phyloP scores from a whole-genome alignment of 2,329 filamentous ascomycete genomes.

The Aspergillus niger region DNA sequence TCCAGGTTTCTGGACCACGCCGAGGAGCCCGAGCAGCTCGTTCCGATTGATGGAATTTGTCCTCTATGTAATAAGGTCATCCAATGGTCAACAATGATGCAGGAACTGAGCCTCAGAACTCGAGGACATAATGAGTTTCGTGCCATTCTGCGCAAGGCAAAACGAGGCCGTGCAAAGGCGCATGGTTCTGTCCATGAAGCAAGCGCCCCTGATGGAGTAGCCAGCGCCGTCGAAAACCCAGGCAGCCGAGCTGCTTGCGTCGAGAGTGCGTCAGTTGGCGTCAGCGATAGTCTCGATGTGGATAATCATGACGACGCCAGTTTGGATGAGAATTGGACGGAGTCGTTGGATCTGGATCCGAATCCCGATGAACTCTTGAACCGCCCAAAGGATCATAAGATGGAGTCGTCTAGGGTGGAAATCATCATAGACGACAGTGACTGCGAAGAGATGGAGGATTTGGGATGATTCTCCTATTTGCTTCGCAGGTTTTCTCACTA shows the following conservation, averaged over 20 bases:
- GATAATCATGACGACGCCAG: conserved; percentile 26
- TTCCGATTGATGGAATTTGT: conserved; percentile 71
- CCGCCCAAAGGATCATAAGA: conserved; percentile 12
- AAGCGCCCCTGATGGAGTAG: not conserved
- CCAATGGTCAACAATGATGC: conserved; percentile 77
- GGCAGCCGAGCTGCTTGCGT: not conserved
- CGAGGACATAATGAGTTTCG: conserved; percentile 71
- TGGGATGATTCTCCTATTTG: conserved; percentile 35
- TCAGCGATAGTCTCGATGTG: conserved; percentile 20
- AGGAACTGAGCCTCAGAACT: conserved; percentile 73
- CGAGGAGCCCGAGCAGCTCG: conserved; percentile 45
- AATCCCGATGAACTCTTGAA: conserved; percentile 25
- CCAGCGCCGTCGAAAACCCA: not conserved
- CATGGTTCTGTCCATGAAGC: not conserved
- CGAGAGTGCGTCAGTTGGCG: conserved; percentile 25
- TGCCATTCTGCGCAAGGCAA: conserved; percentile 62
- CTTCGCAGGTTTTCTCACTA: not conserved
- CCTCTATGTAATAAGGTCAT: conserved; percentile 66
- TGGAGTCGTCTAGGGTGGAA: conserved; percentile 31
- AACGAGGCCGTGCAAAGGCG: conserved; percentile 16
- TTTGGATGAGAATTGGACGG: conserved; percentile 39
- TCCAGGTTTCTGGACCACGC: conserved; percentile 51
- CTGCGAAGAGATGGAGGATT: conserved; percentile 50
- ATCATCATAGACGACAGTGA: conserved; percentile 60
- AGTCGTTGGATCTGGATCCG: conserved; percentile 29